Conservation (phyloP, 2,329 filamentous ascomycete species). For the Bipolaris oryzae region DNA sequence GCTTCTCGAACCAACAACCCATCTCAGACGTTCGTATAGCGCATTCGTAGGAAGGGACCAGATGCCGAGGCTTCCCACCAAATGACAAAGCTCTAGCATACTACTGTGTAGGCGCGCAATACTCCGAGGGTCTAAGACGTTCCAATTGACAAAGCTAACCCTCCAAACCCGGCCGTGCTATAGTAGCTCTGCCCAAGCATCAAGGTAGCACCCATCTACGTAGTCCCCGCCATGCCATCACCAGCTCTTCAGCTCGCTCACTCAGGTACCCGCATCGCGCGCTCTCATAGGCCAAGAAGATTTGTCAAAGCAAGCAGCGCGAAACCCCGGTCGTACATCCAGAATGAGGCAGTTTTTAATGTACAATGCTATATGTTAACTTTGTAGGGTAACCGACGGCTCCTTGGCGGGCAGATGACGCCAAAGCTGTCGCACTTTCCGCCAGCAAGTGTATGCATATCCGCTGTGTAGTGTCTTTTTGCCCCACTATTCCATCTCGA, state of each 20-base stretch:
- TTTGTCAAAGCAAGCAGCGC: conserved; percentile 19
- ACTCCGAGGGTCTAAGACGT: not conserved
- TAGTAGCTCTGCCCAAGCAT: not conserved
- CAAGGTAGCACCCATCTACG: not conserved
- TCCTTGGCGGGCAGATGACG: no score
- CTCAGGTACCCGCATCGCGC: conserved; percentile 6
- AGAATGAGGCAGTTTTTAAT: no score
- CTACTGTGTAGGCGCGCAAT: not conserved
- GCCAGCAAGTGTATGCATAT: no score
- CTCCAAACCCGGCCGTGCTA: not conserved
- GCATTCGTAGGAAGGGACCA: no score
- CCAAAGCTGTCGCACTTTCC: no score
- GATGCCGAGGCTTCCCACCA: not conserved
- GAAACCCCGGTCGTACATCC: no score
- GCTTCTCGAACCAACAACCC: conserved; percentile 1
- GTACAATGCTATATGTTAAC: no score
- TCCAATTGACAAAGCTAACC: not conserved
- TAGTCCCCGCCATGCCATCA: not conserved
- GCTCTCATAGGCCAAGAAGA: conserved; percentile 18
- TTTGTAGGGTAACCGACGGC: no score
- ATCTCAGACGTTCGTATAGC: not conserved
- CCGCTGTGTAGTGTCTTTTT: no score
- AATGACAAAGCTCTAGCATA: not conserved
- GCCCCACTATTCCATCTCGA: conserved; percentile 13
- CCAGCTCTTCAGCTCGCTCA: not conserved